Percentiles rank a stretch among this genome's conserved stretches.
These are phyloP conservation scores for Neurospora sp. DNA, from an alignment of 495 filamentous ascomycete genomes.

Conservation along the genomic window DNA sequence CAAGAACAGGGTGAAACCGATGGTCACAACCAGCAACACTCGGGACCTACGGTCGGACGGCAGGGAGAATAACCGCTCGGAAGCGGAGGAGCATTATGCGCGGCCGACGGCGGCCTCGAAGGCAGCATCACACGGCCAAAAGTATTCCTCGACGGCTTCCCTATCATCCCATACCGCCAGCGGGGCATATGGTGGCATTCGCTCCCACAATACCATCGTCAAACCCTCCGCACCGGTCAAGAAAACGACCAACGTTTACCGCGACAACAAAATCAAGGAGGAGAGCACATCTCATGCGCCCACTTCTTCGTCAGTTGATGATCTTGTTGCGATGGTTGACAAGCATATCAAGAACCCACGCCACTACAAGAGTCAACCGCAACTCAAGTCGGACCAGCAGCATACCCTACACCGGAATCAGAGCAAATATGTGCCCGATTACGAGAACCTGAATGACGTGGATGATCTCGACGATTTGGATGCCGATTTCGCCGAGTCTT, in stretches of 20 bases:
- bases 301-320: constrained; percentile 7
- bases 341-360: constrained; percentile 26
- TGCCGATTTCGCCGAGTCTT: constrained; percentile 29
- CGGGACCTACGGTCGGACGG: constrained; percentile 41
- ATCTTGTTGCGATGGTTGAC: constrained; percentile 14
- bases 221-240: constrained; percentile 25
- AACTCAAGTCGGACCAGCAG: constrained; percentile 21
- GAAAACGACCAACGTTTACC: constrained; percentile 56
- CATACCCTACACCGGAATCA: constrained; percentile 20
- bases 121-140: constrained; percentile 3
- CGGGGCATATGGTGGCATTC: background rate
- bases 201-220: background rate
- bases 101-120: constrained; percentile 3
- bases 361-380: constrained; percentile 37
- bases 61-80: constrained; percentile 25
- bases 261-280: constrained; percentile 38
- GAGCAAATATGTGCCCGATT: constrained; percentile 17
- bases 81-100: background rate
- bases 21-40: constrained; percentile 19
- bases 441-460: constrained; percentile 13
- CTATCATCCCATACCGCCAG: background rate
- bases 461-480: constrained; percentile 17
- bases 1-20: constrained; percentile 14
- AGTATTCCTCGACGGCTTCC: constrained; percentile 3
- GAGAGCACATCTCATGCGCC: constrained; percentile 4